phyloP scores from a whole-genome alignment of 225 moss, liverwort and hornwort genomes.

The Ulota crispa region DNA sequence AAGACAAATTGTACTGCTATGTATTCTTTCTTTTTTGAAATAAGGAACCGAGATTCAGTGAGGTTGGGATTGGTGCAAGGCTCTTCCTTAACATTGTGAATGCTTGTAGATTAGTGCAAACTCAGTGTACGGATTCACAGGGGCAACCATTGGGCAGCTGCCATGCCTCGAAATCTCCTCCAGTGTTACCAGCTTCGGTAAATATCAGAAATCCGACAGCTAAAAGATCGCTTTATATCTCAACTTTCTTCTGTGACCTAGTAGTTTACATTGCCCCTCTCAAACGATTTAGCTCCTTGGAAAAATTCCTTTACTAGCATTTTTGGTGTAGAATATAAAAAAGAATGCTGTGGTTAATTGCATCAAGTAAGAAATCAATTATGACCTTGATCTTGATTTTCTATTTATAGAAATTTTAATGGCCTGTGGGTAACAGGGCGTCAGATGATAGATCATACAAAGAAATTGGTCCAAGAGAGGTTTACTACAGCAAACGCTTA shows the following conservation, averaged over 20 bases:
- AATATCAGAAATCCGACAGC: slow-evolving; percentile 13
- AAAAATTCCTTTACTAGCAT: not conserved
- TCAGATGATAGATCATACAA: slow-evolving; percentile 98
- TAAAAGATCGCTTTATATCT: slow-evolving; percentile 1
- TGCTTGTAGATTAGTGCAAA: slow-evolving; percentile 83
- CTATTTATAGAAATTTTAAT: slow-evolving; percentile 4
- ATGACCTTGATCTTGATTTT: not conserved
- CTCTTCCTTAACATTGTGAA: slow-evolving; percentile 13
- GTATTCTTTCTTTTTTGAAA: not conserved
- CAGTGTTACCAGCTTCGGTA: slow-evolving; percentile 98
- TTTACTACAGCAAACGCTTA: slow-evolving; percentile 83
- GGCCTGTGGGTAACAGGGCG: slow-evolving; percentile 62
- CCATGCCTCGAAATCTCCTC: slow-evolving; percentile 98
- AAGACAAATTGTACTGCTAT: slow-evolving; percentile 3
- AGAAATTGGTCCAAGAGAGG: slow-evolving; percentile 86
- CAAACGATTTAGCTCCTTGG: not conserved
- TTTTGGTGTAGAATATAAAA: not conserved
- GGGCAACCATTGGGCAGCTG: slow-evolving; percentile 95
- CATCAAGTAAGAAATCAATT: slow-evolving; percentile 10
- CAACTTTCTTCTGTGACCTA: not conserved
- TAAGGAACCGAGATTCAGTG: not conserved
- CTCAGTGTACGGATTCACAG: slow-evolving; percentile 98
- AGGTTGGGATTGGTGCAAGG: slow-evolving; percentile 2
- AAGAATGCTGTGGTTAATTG: slow-evolving; percentile 8
- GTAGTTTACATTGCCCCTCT: not conserved